A percentile compares a stretch with the other conserved stretches of the same genome.
Evolutionary conservation across 495 filamentous ascomycete species (phyloP).

Genomic region (Chaetomium tenue): DNA sequence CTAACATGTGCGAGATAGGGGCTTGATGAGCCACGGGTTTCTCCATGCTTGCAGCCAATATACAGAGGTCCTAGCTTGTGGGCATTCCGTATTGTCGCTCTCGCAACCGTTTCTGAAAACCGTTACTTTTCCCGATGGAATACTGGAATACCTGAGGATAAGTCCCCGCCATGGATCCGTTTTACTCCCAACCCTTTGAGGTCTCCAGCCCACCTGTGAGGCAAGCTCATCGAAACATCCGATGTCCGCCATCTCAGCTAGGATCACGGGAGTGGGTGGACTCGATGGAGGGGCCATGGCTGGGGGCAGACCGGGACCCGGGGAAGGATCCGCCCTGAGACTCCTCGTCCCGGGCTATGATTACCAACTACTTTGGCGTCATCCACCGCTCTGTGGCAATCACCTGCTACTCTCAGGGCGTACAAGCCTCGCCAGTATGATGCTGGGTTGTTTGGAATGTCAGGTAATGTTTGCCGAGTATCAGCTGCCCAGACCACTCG

Average conservation of each 20-base stretch:
- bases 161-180: not conserved
- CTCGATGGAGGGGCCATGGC: not conserved
- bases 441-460: not conserved
- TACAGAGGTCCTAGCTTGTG: not conserved
- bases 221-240: not conserved
- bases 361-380: not conserved
- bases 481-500: not conserved
- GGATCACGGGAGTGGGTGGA: not conserved
- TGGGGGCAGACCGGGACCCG: not conserved
- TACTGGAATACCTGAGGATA: not conserved
- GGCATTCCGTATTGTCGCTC: not conserved
- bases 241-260: not conserved
- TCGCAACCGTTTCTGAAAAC: not conserved
- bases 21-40: not conserved
- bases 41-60: not conserved
- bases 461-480: not conserved
- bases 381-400: not conserved
- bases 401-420: not conserved
- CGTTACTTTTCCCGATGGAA: not conserved
- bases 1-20: not conserved
- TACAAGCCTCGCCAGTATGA: not conserved
- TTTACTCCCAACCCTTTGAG: not conserved
- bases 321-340: not conserved
- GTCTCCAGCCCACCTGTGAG: not conserved
- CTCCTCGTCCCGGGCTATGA: not conserved